Conservation (phyloP, 2,329 filamentous ascomycete species). For the Gyromitra esculenta region DNA sequence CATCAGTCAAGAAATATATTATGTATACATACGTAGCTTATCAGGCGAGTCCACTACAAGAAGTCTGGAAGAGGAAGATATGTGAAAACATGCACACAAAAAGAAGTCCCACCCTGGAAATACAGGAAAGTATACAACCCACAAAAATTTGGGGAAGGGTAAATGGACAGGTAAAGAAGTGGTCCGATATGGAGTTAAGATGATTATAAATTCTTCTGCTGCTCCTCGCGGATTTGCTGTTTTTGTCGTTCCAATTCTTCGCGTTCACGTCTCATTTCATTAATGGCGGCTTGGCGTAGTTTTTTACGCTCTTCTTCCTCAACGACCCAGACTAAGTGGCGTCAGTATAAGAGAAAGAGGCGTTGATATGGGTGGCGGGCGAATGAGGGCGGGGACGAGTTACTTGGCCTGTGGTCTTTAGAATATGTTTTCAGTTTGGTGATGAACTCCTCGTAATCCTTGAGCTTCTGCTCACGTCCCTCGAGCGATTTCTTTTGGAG, state of each 20-base stretch:
- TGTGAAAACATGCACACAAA: neutral
- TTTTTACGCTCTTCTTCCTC: constrained; percentile 62
- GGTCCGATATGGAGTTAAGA: neutral
- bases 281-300: constrained; percentile 59
- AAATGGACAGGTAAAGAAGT: neutral
- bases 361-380: no score
- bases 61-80: neutral
- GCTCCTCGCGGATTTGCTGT: constrained; percentile 62
- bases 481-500: constrained; percentile 89
- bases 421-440: constrained; percentile 84
- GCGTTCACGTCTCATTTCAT: constrained; percentile 59
- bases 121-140: neutral
- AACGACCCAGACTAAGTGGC: constrained; percentile 63
- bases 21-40: neutral
- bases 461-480: constrained; percentile 75
- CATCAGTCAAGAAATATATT: neutral
- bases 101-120: neutral
- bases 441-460: constrained; percentile 92
- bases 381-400: neutral
- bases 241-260: constrained; percentile 62
- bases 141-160: neutral
- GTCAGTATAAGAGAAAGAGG: constrained; percentile 12
- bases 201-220: constrained; percentile 26
- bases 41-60: no score
- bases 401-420: constrained; percentile 84